Evolutionary conservation across 306 rosid species (phyloP).

Genomic region (Malus sieversii): DNA sequence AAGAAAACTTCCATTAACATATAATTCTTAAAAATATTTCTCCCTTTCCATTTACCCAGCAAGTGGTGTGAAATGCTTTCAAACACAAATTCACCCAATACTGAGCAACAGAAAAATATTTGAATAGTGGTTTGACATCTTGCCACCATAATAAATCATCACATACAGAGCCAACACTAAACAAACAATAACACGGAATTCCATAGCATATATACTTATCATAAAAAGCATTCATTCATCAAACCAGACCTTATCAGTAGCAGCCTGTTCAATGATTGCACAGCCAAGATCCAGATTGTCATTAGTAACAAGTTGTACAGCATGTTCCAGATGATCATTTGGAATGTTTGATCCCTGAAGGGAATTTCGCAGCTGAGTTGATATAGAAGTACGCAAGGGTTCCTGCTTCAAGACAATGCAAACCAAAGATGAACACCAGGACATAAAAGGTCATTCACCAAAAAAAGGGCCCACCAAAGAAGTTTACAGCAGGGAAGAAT

Average conservation of each 20-base stretch:
- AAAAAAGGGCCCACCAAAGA: constrained; percentile 1
- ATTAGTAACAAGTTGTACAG: constrained; percentile 91
- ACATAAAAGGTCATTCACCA: neutral
- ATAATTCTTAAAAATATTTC: neutral
- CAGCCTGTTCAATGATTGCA: constrained; percentile 94
- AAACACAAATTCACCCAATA: neutral
- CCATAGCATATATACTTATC: neutral
- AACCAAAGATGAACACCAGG: neutral
- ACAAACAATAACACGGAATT: neutral
- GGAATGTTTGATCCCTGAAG: constrained; percentile 66
- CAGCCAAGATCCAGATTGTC: constrained; percentile 99
- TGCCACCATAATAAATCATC: neutral
- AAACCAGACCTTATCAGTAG: constrained; percentile 80
- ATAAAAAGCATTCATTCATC: constrained; percentile 4
- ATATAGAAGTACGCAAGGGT: constrained; percentile 77
- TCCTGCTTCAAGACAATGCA: constrained; percentile 47
- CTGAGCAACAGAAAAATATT: neutral
- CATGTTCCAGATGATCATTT: constrained; percentile 72
- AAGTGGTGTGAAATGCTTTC: neutral
- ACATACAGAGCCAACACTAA: neutral
- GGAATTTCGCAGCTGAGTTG: constrained; percentile 68
- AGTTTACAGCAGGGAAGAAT: neutral
- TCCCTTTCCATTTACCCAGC: neutral
- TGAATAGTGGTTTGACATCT: neutral
- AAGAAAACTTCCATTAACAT: neutral